Evolutionary conservation across 176 grass and related monocot genomes (phyloP).

Genomic region (Alopecurus myosuroides): DNA sequence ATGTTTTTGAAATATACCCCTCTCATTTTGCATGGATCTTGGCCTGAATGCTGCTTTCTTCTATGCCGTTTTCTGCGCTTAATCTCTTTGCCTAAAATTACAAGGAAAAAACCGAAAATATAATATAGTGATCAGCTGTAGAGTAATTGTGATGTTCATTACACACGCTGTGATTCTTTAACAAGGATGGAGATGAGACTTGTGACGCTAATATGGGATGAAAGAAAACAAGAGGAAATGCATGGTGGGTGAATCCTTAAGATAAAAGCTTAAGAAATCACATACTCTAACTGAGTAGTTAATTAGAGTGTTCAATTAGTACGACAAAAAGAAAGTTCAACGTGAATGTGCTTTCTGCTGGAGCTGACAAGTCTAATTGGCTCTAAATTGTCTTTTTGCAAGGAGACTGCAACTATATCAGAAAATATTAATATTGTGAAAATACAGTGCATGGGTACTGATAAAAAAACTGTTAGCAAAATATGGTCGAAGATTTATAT

Average conservation of each 20-base stretch:
- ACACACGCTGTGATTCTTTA: not conserved
- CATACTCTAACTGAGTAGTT: not conserved
- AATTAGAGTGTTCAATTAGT: not conserved
- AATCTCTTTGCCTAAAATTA: conserved; percentile 74
- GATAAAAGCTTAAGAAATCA: not conserved
- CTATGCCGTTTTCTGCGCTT: conserved; percentile 84
- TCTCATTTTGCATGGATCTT: conserved; percentile 90
- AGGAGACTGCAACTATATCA: not conserved
- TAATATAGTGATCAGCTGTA: conserved; percentile 13
- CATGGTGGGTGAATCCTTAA: not conserved
- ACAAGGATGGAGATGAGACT: not conserved
- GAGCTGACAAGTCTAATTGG: not conserved
- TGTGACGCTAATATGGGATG: not conserved
- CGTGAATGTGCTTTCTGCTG: not conserved
- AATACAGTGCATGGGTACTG: not conserved
- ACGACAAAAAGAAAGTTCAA: not conserved
- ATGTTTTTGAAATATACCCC: conserved; percentile 99
- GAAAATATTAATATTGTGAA: not conserved
- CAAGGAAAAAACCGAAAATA: not conserved
- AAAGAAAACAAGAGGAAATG: not conserved
- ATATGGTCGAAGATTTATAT: not conserved
- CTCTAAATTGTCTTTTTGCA: not conserved
- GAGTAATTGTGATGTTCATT: conserved; percentile 1
- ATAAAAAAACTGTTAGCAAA: not conserved
- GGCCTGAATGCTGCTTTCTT: conserved; percentile 88